These are phyloP conservation scores for Debaryomycetaceae sp. DNA, from an alignment of 1,139 yeast genomes.

Conservation along the genomic window DNA sequence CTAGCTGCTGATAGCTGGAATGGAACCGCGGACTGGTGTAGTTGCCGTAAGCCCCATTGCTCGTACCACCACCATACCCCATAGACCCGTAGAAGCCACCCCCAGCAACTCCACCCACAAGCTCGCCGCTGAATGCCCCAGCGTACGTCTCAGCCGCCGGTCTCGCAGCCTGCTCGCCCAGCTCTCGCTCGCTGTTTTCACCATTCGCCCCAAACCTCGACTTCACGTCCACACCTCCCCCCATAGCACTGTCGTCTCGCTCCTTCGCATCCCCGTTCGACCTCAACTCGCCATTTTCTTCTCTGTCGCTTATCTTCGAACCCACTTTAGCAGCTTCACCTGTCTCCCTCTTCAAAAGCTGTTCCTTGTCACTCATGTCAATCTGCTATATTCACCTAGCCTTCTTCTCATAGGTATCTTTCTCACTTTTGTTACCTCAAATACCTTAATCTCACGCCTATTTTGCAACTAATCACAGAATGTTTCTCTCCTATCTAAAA, in stretches of 20 bases:
- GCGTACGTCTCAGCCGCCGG: neutral
- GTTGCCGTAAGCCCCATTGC: neutral
- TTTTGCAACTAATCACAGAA: neutral
- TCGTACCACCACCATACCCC: neutral
- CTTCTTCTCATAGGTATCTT: neutral
- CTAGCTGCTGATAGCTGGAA: neutral
- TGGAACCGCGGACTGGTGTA: constrained; percentile 1
- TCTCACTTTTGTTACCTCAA: neutral
- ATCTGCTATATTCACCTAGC: neutral
- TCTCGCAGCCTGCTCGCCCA: neutral
- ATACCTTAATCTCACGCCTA: neutral
- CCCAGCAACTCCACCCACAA: neutral
- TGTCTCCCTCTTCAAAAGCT: neutral
- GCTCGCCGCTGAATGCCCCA: neutral
- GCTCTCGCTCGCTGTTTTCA: neutral
- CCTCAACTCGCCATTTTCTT: neutral
- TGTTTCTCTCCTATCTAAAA: neutral
- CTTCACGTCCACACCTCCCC: neutral
- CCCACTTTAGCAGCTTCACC: neutral
- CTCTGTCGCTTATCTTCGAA: neutral
- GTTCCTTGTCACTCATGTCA: neutral
- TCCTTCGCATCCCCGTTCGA: neutral
- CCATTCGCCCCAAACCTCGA: neutral
- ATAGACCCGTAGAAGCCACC: neutral
- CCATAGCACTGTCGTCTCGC: neutral